phyloP scores from a whole-genome alignment of 2,329 filamentous ascomycete species.

The Pseudogymnoascus sp. region DNA sequence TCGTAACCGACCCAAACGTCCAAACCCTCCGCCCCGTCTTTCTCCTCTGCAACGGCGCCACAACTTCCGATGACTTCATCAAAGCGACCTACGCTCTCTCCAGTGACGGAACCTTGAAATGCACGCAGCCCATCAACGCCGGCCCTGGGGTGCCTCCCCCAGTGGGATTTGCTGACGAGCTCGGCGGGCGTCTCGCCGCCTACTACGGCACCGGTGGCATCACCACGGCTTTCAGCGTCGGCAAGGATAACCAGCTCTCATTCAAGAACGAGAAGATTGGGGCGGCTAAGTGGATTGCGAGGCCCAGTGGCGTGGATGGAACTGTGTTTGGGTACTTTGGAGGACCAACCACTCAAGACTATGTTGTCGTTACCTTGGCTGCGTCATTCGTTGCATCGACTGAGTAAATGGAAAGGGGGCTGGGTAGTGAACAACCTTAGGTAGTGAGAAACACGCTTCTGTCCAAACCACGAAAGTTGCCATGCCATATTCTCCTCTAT shows the following conservation, averaged over 20 bases:
- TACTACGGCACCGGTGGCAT: not conserved
- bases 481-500: not conserved
- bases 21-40: not conserved
- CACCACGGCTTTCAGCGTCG: not conserved
- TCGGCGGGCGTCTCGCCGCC: not conserved
- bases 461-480: not conserved
- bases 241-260: not conserved
- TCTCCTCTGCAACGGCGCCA: conserved; percentile 5
- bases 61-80: not conserved
- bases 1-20: not conserved
- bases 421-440: not conserved
- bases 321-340: conserved; percentile 1
- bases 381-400: not conserved
- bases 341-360: not conserved
- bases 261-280: conserved; percentile 2
- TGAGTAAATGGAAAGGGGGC: not conserved
- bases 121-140: conserved; percentile 5
- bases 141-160: not conserved
- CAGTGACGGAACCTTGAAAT: not conserved
- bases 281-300: not conserved
- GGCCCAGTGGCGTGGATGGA: not conserved
- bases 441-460: not conserved
- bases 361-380: conserved; percentile 6
- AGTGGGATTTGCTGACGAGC: not conserved
- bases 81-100: not conserved